Evolutionary conservation across 345 rosid genomes (phyloP).

Genomic region (Camelina neglecta): DNA sequence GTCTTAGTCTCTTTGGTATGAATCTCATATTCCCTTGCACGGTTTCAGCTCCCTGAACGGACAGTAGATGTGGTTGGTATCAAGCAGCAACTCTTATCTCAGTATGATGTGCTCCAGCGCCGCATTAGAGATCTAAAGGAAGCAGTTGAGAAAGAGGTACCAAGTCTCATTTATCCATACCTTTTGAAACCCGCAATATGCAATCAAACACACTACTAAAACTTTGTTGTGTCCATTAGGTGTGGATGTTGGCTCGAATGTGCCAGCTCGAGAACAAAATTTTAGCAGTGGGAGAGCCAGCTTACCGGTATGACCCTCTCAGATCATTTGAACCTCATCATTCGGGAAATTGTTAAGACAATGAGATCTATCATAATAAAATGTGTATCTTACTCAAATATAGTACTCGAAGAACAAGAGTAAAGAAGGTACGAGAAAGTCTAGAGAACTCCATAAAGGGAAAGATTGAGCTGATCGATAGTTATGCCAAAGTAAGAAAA

Average conservation of each 20-base stretch:
- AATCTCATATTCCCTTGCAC: conserved; percentile 17
- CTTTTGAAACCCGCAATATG: background rate
- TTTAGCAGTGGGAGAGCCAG: conserved; percentile 88
- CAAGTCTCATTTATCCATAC: conserved; percentile 6
- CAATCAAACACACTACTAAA: conserved; percentile 3
- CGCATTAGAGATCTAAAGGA: conserved; percentile 84
- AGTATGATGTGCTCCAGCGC: conserved; percentile 81
- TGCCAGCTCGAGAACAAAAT: conserved; percentile 98
- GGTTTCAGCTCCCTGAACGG: conserved; percentile 80
- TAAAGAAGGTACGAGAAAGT: conserved; percentile 80
- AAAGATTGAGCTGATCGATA: conserved; percentile 86
- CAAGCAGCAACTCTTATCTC: conserved; percentile 87
- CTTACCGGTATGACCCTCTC: conserved; percentile 69
- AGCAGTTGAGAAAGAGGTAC: conserved; percentile 87
- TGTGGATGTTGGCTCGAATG: conserved; percentile 96
- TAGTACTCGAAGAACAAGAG: conserved; percentile 79
- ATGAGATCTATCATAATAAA: conserved; percentile 21
- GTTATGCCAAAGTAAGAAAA: conserved; percentile 76
- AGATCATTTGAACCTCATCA: conserved; percentile 19
- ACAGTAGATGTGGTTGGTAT: conserved; percentile 69
- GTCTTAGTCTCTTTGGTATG: conserved; percentile 13
- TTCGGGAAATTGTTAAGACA: conserved; percentile 12
- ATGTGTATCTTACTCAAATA: conserved; percentile 21
- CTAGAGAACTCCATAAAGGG: conserved; percentile 77
- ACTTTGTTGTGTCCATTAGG: conserved; percentile 49